Evolutionary conservation across 257 asterid genomes (phyloP).

Genomic region (Apocynum venetum): DNA sequence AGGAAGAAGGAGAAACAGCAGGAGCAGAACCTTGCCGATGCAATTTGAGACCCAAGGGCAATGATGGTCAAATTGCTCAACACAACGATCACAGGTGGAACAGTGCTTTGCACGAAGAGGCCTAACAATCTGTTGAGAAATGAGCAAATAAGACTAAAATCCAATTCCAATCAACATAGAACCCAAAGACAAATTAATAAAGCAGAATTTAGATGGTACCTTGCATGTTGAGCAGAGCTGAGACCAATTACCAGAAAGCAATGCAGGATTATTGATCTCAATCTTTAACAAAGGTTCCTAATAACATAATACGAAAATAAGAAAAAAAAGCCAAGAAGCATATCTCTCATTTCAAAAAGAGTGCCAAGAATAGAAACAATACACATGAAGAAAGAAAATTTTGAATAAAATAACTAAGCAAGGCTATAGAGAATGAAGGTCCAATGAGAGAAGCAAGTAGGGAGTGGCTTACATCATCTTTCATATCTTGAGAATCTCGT

Average conservation of each 20-base stretch:
- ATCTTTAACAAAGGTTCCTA: slow-evolving; percentile 90
- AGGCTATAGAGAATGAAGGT: neutral
- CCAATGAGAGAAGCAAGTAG: neutral
- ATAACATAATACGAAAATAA: slow-evolving; percentile 13
- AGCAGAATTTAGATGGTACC: slow-evolving; percentile 38
- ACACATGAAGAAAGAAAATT: neutral
- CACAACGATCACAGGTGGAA: slow-evolving; percentile 98
- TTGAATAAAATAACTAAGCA: neutral
- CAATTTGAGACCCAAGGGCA: slow-evolving; percentile 99
- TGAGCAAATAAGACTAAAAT: slow-evolving; percentile 11
- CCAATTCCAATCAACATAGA: neutral
- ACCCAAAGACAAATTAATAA: slow-evolving; percentile 4
- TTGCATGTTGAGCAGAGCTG: slow-evolving; percentile 99
- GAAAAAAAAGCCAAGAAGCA: neutral
- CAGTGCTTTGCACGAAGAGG: slow-evolving; percentile 99
- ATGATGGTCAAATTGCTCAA: slow-evolving; percentile 98
- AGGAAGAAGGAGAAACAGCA: neutral
- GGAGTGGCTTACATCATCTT: slow-evolving; percentile 75
- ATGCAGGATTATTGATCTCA: slow-evolving; percentile 82
- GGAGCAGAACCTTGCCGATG: slow-evolving; percentile 81
- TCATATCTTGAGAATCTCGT: slow-evolving; percentile 55
- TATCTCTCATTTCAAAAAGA: neutral
- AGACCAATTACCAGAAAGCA: slow-evolving; percentile 94
- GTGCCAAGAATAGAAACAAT: neutral
- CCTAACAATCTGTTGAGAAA: slow-evolving; percentile 68